Percentiles rank a stretch among this genome's conserved stretches.
phyloP scores from a whole-genome alignment of 2,329 filamentous ascomycete species.

The Talaromyces amestolkiae region DNA sequence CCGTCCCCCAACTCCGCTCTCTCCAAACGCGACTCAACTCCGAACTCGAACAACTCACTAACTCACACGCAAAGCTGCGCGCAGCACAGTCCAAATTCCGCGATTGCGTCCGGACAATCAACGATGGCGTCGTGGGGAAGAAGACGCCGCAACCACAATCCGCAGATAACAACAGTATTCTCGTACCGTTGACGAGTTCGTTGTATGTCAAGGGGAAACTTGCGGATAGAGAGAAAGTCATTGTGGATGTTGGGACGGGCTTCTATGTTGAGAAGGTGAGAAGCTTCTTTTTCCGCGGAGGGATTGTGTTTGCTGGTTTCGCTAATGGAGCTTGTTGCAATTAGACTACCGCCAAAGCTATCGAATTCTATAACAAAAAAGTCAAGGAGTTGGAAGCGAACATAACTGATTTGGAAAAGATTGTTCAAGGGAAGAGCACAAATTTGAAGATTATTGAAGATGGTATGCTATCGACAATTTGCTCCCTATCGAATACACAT shows the following conservation, averaged over 20 bases:
- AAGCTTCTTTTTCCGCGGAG: too few species aligned
- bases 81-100: conserved; percentile 87
- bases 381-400: conserved; percentile 64
- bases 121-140: conserved; percentile 51
- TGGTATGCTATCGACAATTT: conserved; percentile 51
- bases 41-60: conserved; percentile 90
- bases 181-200: conserved; percentile 93
- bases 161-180: conserved; percentile 52
- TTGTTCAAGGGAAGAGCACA: conserved; percentile 72
- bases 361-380: conserved; percentile 66
- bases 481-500: neutral
- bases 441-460: conserved; percentile 88
- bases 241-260: conserved; percentile 91
- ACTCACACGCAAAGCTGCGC: conserved; percentile 84
- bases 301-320: neutral
- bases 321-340: neutral
- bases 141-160: conserved; percentile 33
- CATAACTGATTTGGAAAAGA: conserved; percentile 65
- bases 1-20: conserved; percentile 78
- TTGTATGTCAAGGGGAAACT: conserved; percentile 87
- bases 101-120: conserved; percentile 80
- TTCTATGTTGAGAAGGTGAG: conserved; percentile 91
- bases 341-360: conserved; percentile 58
- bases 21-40: conserved; percentile 96
- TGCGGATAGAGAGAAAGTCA: conserved; percentile 69